phyloP scores from a whole-genome alignment of 208 protist species.

The Crithidia bombi region DNA sequence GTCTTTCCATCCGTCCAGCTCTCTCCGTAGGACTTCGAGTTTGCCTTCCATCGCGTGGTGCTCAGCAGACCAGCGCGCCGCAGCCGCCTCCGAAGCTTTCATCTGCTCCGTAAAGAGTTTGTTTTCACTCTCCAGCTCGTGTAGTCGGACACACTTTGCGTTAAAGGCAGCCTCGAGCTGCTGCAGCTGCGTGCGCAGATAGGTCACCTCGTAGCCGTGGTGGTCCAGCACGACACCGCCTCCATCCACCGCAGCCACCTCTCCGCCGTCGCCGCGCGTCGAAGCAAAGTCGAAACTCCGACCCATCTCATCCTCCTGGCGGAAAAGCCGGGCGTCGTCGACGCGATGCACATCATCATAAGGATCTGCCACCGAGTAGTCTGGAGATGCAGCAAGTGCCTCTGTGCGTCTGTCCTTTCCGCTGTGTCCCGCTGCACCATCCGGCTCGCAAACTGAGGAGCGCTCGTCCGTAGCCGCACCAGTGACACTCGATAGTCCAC shows the following conservation, averaged over 20 bases:
- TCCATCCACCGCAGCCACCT: slow-evolving; percentile 3
- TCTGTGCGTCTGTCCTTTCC: neutral
- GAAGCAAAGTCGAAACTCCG: neutral
- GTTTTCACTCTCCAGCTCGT: slow-evolving; percentile 83
- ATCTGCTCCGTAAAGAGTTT: slow-evolving; percentile 50
- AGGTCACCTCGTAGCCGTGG: slow-evolving; percentile 81
- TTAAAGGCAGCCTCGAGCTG: slow-evolving; percentile 89
- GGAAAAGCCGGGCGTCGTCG: slow-evolving; percentile 2
- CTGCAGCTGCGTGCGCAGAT: slow-evolving; percentile 77
- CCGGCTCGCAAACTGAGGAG: no score
- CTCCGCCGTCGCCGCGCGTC: neutral
- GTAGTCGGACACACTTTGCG: slow-evolving; percentile 76
- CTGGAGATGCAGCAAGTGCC: neutral
- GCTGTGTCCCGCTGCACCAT: neutral
- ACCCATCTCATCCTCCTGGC: slow-evolving; percentile 4
- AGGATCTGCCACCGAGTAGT: neutral
- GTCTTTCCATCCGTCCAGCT: slow-evolving; percentile 80
- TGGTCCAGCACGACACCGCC: slow-evolving; percentile 61
- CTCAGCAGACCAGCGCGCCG: slow-evolving; percentile 35
- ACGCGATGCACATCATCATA: neutral
- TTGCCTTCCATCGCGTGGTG: slow-evolving; percentile 47
- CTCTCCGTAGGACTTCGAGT: slow-evolving; percentile 56
- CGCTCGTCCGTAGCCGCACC: no score
- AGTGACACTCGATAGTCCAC: no score
- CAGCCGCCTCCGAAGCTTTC: slow-evolving; percentile 30